Evolutionary conservation across 2,329 filamentous ascomycete species (phyloP).

Genomic region (Diaporthe australafricana): DNA sequence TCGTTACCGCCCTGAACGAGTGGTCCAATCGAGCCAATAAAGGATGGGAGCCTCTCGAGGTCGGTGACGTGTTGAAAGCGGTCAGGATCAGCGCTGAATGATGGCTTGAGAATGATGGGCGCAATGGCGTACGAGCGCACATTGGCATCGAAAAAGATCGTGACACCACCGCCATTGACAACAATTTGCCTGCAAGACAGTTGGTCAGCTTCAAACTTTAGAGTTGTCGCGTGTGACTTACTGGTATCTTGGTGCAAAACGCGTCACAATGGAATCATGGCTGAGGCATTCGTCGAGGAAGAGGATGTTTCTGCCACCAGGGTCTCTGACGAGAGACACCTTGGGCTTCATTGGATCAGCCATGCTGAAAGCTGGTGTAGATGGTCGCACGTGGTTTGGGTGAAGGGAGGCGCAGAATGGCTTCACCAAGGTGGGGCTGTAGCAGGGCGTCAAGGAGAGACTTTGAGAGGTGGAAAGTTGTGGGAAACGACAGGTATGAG

Average conservation of each 20-base stretch:
- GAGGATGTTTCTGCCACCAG: neutral
- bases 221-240: neutral
- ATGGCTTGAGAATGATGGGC: neutral
- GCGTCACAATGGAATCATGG: neutral
- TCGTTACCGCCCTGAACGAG: no score
- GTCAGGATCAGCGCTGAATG: neutral
- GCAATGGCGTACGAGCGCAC: neutral
- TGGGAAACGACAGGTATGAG: neutral
- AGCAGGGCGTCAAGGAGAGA: neutral
- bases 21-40: no score
- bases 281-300: slow-evolving; percentile 6
- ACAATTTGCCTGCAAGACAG: neutral
- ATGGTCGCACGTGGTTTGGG: neutral
- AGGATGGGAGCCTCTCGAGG: neutral
- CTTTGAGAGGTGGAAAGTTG: neutral
- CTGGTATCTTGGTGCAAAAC: slow-evolving; percentile 18
- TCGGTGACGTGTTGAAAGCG: slow-evolving; percentile 18
- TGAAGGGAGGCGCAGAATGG: neutral
- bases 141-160: slow-evolving; percentile 3
- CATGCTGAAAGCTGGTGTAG: neutral
- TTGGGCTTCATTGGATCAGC: slow-evolving; percentile 6
- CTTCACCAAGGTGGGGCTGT: neutral
- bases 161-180: slow-evolving; percentile 13
- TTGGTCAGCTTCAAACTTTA: neutral
- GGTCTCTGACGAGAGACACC: slow-evolving; percentile 14